Conservation (phyloP, 805 yeast genomes). For the Pichia pseudocactophila region DNA sequence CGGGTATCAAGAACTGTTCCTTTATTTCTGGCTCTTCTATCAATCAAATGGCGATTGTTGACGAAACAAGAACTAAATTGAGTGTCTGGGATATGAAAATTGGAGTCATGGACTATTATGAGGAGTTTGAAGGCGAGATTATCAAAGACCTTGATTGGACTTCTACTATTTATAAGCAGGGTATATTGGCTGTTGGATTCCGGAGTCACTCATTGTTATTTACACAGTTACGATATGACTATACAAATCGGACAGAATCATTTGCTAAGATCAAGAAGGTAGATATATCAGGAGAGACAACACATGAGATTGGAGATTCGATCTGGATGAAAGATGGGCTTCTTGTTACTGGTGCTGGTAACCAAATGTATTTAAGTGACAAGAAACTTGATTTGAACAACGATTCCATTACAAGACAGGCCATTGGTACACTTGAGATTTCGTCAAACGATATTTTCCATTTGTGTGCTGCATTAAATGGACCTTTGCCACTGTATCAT, state of each 20-base stretch:
- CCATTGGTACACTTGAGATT: conserved; percentile 52
- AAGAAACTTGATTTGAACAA: conserved; percentile 44
- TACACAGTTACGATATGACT: conserved; percentile 81
- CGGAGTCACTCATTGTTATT: conserved; percentile 52
- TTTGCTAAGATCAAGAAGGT: conserved; percentile 69
- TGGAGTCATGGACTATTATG: conserved; percentile 57
- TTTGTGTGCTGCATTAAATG: conserved; percentile 70
- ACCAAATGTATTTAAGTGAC: conserved; percentile 79
- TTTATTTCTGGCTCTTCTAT: conserved; percentile 67
- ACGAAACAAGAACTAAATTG: conserved; percentile 39
- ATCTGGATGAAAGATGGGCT: conserved; percentile 77
- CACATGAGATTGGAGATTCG: conserved; percentile 82
- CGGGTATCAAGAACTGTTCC: conserved; percentile 45
- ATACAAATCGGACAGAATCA: conserved; percentile 70
- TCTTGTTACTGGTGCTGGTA: conserved; percentile 79
- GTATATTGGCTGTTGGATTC: conserved; percentile 77
- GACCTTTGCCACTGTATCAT: conserved; percentile 83
- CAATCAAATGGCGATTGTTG: conserved; percentile 69
- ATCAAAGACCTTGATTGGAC: conserved; percentile 87
- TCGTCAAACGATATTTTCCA: conserved; percentile 52
- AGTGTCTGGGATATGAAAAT: conserved; percentile 75
- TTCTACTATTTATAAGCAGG: conserved; percentile 51
- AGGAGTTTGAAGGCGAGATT: conserved; percentile 27
- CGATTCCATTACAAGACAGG: conserved; percentile 42
- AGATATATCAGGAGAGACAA: conserved; percentile 61